Evolutionary conservation across 441 rosid species (phyloP).

Genomic region (Melastoma candidum): DNA sequence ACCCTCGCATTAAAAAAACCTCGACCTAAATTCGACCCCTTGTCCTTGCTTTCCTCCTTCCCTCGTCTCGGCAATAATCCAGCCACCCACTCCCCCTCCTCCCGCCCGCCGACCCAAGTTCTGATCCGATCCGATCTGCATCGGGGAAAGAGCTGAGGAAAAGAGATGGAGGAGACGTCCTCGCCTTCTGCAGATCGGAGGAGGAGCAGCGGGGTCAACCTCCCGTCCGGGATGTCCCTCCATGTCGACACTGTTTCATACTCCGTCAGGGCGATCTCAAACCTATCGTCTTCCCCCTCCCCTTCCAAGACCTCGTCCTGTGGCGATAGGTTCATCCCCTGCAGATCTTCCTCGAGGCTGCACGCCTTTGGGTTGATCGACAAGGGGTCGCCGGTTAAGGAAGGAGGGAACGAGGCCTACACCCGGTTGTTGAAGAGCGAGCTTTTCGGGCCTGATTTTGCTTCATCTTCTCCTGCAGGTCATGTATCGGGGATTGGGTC

Average conservation of each 20-base stretch:
- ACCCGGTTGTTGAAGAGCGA: conserved; percentile 69
- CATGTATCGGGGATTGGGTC: conserved; percentile 69
- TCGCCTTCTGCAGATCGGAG: conserved; percentile 36
- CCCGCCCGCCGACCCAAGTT: too few relatives aligned
- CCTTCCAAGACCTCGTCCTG: conserved; percentile 59
- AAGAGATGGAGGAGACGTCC: conserved; percentile 37
- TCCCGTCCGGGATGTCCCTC: conserved; percentile 86
- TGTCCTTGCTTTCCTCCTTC: too few relatives aligned
- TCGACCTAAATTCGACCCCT: too few relatives aligned
- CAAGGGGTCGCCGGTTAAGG: conserved; percentile 71
- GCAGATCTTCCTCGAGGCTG: conserved; percentile 91
- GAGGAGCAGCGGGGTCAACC: conserved; percentile 71
- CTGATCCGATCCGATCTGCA: conserved; percentile 7
- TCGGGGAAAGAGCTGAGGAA: conserved; percentile 2
- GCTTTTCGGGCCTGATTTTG: conserved; percentile 94
- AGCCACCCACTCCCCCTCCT: too few relatives aligned
- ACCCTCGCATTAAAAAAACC: too few relatives aligned
- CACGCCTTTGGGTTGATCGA: conserved; percentile 84
- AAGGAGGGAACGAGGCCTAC: conserved; percentile 90
- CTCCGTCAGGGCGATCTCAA: conserved; percentile 51
- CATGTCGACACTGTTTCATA: conserved; percentile 50
- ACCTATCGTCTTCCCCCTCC: conserved; percentile 60
- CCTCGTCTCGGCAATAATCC: too few relatives aligned
- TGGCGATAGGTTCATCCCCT: conserved; percentile 94
- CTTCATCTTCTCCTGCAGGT: conserved; percentile 80